phyloP scores from a whole-genome alignment of 2,329 filamentous ascomycete species.

The Coniella lustricola region DNA sequence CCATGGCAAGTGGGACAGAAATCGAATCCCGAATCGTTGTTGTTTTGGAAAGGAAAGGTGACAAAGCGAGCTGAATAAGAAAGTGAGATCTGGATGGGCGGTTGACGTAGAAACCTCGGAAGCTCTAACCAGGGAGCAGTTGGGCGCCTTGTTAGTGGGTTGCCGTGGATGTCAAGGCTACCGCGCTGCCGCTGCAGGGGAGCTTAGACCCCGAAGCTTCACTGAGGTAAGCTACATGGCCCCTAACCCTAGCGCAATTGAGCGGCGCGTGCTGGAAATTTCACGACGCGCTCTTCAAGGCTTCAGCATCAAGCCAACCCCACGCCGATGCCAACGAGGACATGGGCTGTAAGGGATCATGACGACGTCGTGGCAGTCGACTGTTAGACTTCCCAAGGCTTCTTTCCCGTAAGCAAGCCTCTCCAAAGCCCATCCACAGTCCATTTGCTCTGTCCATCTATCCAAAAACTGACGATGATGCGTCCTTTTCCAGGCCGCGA shows the following conservation, averaged over 20 bases:
- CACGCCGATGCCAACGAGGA: conserved; percentile 1
- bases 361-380: conserved; percentile 63
- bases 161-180: no score
- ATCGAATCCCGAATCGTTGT: background rate
- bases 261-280: background rate
- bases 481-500: conserved; percentile 36
- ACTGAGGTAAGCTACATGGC: background rate
- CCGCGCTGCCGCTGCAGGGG: no score
- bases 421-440: background rate
- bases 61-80: background rate
- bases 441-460: background rate
- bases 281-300: background rate
- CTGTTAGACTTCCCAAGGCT: conserved; percentile 67
- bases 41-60: background rate
- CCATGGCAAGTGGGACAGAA: background rate
- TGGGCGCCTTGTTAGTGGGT: no score
- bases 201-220: no score
- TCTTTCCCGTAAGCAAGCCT: conserved; percentile 55
- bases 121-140: background rate
- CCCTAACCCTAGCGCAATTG: background rate
- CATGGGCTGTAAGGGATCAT: conserved; percentile 22
- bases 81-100: background rate
- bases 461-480: background rate
- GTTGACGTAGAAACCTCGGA: background rate
- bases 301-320: no score